Base-by-base conservation (phyloP, 108 stramenopile genomes). In the Epipyxis sp. region DNA sequence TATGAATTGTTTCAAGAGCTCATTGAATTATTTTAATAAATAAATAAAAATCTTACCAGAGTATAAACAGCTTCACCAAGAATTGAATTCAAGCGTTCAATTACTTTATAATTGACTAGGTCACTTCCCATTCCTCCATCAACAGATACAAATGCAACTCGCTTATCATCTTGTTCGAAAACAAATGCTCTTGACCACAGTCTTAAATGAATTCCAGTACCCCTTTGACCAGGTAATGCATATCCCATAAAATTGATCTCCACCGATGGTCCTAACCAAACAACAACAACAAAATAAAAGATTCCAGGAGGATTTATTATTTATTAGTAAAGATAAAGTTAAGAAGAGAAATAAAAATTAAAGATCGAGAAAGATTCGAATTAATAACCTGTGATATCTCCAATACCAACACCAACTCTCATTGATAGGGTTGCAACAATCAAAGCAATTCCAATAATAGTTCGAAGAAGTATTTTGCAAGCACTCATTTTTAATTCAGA, bases 111-210 rank as follows among this genome's bases (percentile, higher is more conserved):
- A 32, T 65, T 86, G 6, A 89, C 59, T 16, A 86, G 42, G 32
- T 87, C 83, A 27, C 82, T 78, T 0, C 86, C 86, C 87, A 87
- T 88, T 30, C 86, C 83, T 0, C 54, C 69, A 69, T 89, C 89
- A 46, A 87, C 46, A 67, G 79, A 81, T 20, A 89, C 89, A 78
- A 89, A 89, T 58, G 86, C 86, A 13, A 87, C 46, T 44, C 39
- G 69, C 0, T 54, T 29, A 13, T 10, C 59, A 25, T 78, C 83
- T 37, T 72, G 69, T 0, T 42, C 80, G 10, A 89, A 61, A n/a
- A 87, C 82, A 58, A 85, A 89, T 13, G 89, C 87, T 13, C 89
- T 77, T 20, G 89, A 59, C 16, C 85, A 72, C 20, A 88, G 76
- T 13, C 89, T 44, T 59, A 69, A 58, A 77, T 88, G 87, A 59